Evolutionary conservation across 768 basidiomycete species (phyloP).

Genomic region (Neoboletus brunneissimus): DNA sequence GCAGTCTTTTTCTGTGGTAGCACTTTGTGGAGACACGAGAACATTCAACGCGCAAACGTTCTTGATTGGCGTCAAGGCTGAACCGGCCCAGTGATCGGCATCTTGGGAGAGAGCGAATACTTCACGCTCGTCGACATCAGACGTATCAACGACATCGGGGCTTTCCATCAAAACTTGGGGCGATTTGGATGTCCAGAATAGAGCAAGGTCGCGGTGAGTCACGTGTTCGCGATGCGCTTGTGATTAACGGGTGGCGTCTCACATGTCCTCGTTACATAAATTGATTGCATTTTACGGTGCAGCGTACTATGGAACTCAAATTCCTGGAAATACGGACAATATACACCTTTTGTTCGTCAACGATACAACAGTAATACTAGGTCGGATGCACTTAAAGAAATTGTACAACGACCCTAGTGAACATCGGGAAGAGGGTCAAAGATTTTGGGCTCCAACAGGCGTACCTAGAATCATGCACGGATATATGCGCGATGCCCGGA

Average conservation of each 20-base stretch:
- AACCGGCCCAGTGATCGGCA: neutral
- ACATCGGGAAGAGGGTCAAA: neutral
- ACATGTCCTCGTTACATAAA: too few species aligned
- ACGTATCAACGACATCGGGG: conserved; percentile 55
- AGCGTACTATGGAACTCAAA: neutral
- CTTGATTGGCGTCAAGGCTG: neutral
- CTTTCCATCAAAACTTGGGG: conserved; percentile 16
- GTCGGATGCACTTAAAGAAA: conserved; percentile 4
- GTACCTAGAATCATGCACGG: conserved; percentile 16
- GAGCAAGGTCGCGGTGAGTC: conserved; percentile 4
- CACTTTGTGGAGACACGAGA: conserved; percentile 1
- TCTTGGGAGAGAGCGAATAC: conserved; percentile 29
- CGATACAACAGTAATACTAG: conserved; percentile 16
- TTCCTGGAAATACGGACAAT: conserved; percentile 1
- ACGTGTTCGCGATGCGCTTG: conserved; percentile 17
- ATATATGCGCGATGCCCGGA: conserved; percentile 24
- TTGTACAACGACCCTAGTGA: conserved; percentile 6
- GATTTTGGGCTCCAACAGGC: conserved; percentile 5
- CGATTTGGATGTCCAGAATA: neutral
- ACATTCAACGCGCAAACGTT: neutral
- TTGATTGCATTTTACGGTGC: neutral
- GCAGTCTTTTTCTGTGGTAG: neutral
- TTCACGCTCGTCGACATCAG: conserved; percentile 60
- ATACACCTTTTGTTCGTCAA: conserved; percentile 12
- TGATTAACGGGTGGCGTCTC: neutral